Percentiles rank a stretch among this genome's conserved stretches.
phyloP scores from a whole-genome alignment of 192 early-diverging fungal species.

The Backusella sp. region DNA sequence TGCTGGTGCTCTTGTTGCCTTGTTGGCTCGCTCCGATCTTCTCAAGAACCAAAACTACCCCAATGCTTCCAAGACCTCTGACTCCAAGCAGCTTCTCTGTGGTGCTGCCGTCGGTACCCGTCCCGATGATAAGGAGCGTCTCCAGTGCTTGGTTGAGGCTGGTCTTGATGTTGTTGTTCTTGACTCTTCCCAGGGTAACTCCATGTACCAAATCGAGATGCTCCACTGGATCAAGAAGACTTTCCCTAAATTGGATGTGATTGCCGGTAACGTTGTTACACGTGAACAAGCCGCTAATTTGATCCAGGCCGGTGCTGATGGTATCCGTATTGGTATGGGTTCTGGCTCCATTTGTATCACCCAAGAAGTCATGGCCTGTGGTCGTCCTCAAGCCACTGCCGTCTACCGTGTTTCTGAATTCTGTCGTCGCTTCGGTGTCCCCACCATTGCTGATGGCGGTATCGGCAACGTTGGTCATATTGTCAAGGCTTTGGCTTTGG shows the following conservation, averaged over 20 bases:
- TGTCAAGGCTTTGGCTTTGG: conserved; percentile 92
- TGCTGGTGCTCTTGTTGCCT: conserved; percentile 80
- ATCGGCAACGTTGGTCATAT: conserved; percentile 97
- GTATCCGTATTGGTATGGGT: conserved; percentile 95
- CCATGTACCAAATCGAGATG: conserved; percentile 92
- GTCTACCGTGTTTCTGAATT: conserved; percentile 95
- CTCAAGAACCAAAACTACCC: conserved; percentile 97
- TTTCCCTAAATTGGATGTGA: conserved; percentile 78
- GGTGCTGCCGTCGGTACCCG: conserved; percentile 94
- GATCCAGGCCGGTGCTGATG: conserved; percentile 94
- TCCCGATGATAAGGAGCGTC: conserved; percentile 81
- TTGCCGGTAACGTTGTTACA: conserved; percentile 98
- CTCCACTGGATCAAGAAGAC: conserved; percentile 88
- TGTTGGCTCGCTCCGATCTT: conserved; percentile 92
- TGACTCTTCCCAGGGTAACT: conserved; percentile 96
- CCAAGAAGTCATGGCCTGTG: conserved; percentile 98
- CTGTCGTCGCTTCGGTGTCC: conserved; percentile 91
- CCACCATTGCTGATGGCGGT: conserved; percentile 95
- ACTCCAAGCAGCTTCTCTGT: conserved; percentile 88
- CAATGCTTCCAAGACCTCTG: conserved; percentile 76
- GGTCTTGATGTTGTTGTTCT: conserved; percentile 94
- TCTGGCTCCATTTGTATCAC: conserved; percentile 98
- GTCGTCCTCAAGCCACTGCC: conserved; percentile 95
- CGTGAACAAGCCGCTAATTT: conserved; percentile 89
- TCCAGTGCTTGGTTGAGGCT: conserved; percentile 79